Base-by-base conservation (phyloP, 2,329 filamentous ascomycete species). In the Talaromyces amestolkiae region DNA sequence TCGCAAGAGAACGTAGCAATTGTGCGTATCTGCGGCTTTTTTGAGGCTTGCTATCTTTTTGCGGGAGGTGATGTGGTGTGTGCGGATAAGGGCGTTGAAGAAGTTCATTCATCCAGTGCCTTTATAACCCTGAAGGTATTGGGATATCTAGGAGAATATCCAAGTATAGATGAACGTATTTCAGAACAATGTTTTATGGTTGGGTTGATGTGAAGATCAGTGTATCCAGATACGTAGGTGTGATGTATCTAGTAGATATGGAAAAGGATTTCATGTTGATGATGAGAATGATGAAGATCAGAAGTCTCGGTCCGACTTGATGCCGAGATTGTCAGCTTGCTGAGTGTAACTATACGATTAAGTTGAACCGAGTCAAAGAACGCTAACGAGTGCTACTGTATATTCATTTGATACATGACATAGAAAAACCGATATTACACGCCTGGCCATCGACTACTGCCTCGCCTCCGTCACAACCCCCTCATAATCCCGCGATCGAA, bases 401-500 rank as follows among this genome's bases (percentile, higher is more conserved):
- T 66, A 66, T 63, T 35, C 54, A 60, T 49, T 63, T 59, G 59
- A 63, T 66, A 63, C 64, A 63, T 65, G 60, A 66, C 35, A 60
- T 53, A 58, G 56, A 37, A 62, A 58, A 35, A 43, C 15, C 47
- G n/a, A 45, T 58, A 64, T 59, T 64, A 64, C 62, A 64, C 31
- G 35, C 19, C 17, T 47, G n/a, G 58, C 53, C 17, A 41, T 45
- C 19, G 22, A 39, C 61, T 66, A 77, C 70, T 76, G 81, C 70
- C 86, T 86, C 53, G 85, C 73, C 69, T 90, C 86, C 64, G 92
- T 86, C 66, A 97, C 88, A 47, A 99, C 88, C 1, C 94, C 95
- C 74, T 98, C 95, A 73, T 96, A 98, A 72, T 96, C 93, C 74
- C 96, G 87, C 68, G 90, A 91, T 68, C 87, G 87, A 73, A 99